These are phyloP conservation scores for Paxillus ammoniavirescens DNA, from an alignment of 768 basidiomycete genomes.

Conservation along the genomic window DNA sequence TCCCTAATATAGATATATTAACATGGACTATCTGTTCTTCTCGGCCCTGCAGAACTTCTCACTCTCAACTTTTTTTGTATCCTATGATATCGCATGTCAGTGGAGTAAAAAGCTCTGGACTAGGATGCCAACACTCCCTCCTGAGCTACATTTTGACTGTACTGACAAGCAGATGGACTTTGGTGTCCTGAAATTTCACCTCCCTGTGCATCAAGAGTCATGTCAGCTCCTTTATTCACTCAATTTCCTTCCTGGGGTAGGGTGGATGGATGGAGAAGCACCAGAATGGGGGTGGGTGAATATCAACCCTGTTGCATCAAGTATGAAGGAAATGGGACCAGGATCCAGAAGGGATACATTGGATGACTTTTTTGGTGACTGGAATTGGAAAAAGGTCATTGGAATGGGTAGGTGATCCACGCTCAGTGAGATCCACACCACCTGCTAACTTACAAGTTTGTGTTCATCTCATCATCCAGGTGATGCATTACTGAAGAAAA, in stretches of 20 bases:
- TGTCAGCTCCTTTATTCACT: slow-evolving; percentile 31
- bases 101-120: slow-evolving; percentile 6
- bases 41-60: too few species aligned
- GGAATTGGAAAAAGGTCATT: slow-evolving; percentile 33
- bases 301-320: slow-evolving; percentile 28
- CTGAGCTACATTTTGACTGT: neutral
- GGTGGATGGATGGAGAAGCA: slow-evolving; percentile 23
- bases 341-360: slow-evolving; percentile 31
- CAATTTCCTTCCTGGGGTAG: slow-evolving; percentile 15
- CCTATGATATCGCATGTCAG: slow-evolving; percentile 19
- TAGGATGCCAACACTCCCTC: neutral
- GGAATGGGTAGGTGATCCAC: slow-evolving; percentile 19
- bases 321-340: slow-evolving; percentile 36
- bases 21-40: neutral
- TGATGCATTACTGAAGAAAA: neutral
- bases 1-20: neutral
- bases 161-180: neutral
- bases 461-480: neutral
- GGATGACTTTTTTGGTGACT: slow-evolving; percentile 34
- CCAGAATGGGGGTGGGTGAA: slow-evolving; percentile 37
- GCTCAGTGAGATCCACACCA: too few species aligned
- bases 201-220: slow-evolving; percentile 27
- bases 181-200: slow-evolving; percentile 37
- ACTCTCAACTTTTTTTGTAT: neutral
- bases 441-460: too few species aligned